Base-by-base conservation (phyloP, 2,329 filamentous ascomycete species). In the Diaporthe citri region DNA sequence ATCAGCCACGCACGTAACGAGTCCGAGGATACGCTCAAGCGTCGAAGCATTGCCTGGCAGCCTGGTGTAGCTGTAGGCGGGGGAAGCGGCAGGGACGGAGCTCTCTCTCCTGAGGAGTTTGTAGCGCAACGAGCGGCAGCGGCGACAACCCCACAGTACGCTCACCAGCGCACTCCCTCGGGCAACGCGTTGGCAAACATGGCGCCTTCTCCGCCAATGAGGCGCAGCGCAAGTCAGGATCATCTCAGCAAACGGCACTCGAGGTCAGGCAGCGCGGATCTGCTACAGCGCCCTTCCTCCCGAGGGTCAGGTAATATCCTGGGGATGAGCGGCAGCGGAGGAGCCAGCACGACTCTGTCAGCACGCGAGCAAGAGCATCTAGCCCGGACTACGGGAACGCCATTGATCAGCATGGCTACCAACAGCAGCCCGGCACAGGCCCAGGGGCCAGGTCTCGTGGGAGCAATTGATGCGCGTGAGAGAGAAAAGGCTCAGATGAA, bases 301-400 rank as follows among this genome's bases (percentile, higher is more conserved):
- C 89, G 91, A 59, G 90, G 90, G 15, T 87, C 92, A 13, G 87
- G 85, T 55, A 82, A 83, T 5, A 81, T 89, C 74, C 83, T 93
- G 41, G 84, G 86, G 66, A 88, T 91, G 77, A 84, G 89, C 46
- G 81, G 79, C 64, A 79, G 78, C 7, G 83, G 83, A 4, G 83
- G 85, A 36, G 70, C 80, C 60, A 86, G 80, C 34, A 87, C 89
- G 0, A 90, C 93, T 74, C 87, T 98, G n/a, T 95, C 94, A 28
- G 95, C 95, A 25, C 91, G 93, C 22, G 95, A 98, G 83, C 95
- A 97, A 82, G 95, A 97, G 83, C 93, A 97, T 78, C 90, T 97
- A n/a, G 94, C 95, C 13, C 91, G 94, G 51, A 88, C 95, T 78
- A 97, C 95, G 0, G 94, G 94, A 1, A 92, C 91, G 0, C 94